Percentiles rank a stretch among this genome's conserved stretches.
Evolutionary conservation across 305 asterid genomes (phyloP).

Genomic region (Solanum hybrid): DNA sequence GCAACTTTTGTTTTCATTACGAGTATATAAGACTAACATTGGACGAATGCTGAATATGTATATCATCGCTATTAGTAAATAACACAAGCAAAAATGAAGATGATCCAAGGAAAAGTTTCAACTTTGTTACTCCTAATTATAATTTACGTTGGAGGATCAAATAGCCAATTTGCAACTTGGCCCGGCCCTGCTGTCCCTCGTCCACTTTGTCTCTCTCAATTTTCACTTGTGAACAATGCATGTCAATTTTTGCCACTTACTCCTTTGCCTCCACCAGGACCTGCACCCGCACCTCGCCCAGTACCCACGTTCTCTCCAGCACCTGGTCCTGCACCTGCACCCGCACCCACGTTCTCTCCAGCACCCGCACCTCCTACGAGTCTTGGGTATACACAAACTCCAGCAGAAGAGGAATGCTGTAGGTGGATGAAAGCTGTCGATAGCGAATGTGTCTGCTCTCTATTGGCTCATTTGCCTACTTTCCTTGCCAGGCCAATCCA

Average conservation of each 20-base stretch:
- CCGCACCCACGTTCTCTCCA: not conserved
- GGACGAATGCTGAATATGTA: not conserved
- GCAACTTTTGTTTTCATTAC: not conserved
- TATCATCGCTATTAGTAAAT: not conserved
- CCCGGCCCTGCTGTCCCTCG: constrained; percentile 12
- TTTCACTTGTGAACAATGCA: constrained; percentile 39
- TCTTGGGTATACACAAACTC: not conserved
- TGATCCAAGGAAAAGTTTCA: constrained; percentile 10
- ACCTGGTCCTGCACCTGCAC: not conserved
- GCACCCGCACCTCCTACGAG: not conserved
- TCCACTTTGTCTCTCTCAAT: constrained; percentile 38
- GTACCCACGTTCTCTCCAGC: not conserved
- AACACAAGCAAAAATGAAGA: constrained; percentile 17
- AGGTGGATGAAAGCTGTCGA: constrained; percentile 39
- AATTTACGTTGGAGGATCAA: constrained; percentile 14
- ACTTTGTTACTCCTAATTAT: constrained; percentile 19
- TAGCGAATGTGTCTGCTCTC: constrained; percentile 34
- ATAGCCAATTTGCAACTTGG: constrained; percentile 17
- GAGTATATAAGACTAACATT: not conserved
- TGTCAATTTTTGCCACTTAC: constrained; percentile 34
- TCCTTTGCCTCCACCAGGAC: constrained; percentile 13
- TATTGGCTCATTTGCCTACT: constrained; percentile 36
- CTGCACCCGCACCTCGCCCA: not conserved
- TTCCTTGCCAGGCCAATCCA: constrained; percentile 48
- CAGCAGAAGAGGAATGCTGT: constrained; percentile 37